These are phyloP conservation scores for Metschnikowia hibisci DNA, from an alignment of 805 yeast species.

Conservation along the genomic window DNA sequence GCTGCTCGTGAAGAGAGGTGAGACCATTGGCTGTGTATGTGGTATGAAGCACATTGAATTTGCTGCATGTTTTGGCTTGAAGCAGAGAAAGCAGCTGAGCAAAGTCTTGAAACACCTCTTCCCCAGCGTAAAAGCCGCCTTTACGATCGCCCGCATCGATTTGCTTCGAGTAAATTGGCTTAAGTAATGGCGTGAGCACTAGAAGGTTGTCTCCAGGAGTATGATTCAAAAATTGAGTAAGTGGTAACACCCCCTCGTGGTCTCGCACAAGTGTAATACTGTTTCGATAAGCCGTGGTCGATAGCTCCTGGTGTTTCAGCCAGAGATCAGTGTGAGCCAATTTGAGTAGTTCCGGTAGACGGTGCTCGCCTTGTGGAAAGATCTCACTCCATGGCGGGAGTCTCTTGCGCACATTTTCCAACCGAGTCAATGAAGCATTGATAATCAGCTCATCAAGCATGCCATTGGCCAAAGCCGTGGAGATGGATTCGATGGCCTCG, in stretches of 20 bases:
- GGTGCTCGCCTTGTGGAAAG: conserved; percentile 33
- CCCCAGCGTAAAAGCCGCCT: conserved; percentile 37
- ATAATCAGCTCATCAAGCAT: conserved; percentile 43
- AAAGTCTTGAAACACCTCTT: conserved; percentile 50
- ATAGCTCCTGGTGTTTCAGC: conserved; percentile 40
- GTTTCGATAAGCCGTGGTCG: conserved; percentile 45
- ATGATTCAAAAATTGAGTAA: conserved; percentile 35
- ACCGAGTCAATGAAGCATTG: conserved; percentile 37
- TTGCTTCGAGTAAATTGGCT: conserved; percentile 29
- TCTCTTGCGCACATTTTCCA: conserved; percentile 40
- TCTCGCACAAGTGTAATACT: conserved; percentile 55
- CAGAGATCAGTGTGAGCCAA: conserved; percentile 30
- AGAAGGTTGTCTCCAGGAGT: conserved; percentile 28
- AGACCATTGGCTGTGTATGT: conserved; percentile 57
- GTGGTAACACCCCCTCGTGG: conserved; percentile 47
- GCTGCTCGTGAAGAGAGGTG: conserved; percentile 50
- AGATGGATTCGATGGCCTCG: conserved; percentile 48
- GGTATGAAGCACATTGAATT: conserved; percentile 51
- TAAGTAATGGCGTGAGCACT: conserved; percentile 36
- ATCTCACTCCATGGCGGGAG: conserved; percentile 45
- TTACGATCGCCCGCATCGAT: conserved; percentile 9
- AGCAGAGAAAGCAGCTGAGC: conserved; percentile 42
- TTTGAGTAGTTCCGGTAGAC: conserved; percentile 23
- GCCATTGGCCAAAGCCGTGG: conserved; percentile 37
- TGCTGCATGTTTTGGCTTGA: conserved; percentile 23